These are phyloP conservation scores for Cucumis cinereus DNA, from an alignment of 306 rosid species.

Conservation along the genomic window DNA sequence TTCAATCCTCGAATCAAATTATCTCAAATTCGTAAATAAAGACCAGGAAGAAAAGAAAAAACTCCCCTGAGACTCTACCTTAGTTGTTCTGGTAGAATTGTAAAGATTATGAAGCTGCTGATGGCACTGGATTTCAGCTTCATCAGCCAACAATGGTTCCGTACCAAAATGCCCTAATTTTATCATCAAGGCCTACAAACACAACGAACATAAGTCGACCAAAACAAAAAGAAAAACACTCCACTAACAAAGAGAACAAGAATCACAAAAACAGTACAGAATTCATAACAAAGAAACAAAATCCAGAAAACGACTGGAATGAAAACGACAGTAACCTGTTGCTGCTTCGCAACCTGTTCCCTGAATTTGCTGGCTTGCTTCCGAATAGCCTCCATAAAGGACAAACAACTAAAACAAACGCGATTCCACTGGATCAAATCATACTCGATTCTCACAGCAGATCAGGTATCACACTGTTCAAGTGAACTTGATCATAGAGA, in stretches of 20 bases:
- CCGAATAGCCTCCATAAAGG: constrained; percentile 60
- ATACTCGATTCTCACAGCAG: not conserved
- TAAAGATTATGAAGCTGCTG: constrained; percentile 66
- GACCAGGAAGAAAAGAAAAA: not conserved
- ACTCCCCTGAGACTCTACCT: constrained; percentile 29
- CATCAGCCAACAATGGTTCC: constrained; percentile 54
- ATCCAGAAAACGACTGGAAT: not conserved
- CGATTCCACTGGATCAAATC: not conserved
- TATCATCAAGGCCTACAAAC: constrained; percentile 69
- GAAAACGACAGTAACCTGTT: constrained; percentile 42
- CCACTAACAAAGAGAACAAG: not conserved
- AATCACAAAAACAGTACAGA: not conserved
- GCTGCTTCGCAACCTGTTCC: constrained; percentile 88
- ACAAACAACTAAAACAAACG: not conserved
- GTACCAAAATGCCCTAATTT: constrained; percentile 61
- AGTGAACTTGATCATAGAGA: not conserved
- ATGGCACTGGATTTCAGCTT: constrained; percentile 57
- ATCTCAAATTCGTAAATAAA: not conserved
- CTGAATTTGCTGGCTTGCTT: constrained; percentile 86
- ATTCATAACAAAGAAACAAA: not conserved
- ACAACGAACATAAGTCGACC: constrained; percentile 6
- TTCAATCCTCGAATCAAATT: not conserved
- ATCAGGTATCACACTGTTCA: not conserved
- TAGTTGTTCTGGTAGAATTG: constrained; percentile 63
- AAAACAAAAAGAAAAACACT: not conserved